Evolutionary conservation across 2,329 filamentous ascomycete species (phyloP).

Genomic region (Chaetothyriales sp.): DNA sequence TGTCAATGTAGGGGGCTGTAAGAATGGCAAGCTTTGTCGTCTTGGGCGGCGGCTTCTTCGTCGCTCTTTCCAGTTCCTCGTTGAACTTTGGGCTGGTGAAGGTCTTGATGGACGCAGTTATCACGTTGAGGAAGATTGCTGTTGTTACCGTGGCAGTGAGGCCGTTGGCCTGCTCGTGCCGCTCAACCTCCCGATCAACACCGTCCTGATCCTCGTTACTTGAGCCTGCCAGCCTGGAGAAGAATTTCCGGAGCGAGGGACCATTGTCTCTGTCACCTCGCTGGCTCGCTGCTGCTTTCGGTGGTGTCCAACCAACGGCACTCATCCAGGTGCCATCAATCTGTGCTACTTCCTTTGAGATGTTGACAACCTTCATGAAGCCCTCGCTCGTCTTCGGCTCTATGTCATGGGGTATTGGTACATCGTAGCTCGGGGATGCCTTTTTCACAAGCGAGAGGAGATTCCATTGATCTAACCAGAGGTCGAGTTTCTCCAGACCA

Average conservation of each 20-base stretch:
- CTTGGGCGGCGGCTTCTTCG: constrained; percentile 91
- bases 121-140: constrained; percentile 77
- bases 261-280: constrained; percentile 28
- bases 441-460: constrained; percentile 71
- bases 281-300: constrained; percentile 26
- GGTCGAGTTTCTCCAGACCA: constrained; percentile 68
- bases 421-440: constrained; percentile 57
- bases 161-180: constrained; percentile 52
- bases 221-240: constrained; percentile 55
- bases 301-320: constrained; percentile 67
- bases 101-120: constrained; percentile 66
- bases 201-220: constrained; percentile 34
- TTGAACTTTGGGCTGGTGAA: constrained; percentile 58
- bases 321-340: constrained; percentile 86
- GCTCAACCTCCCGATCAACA: constrained; percentile 28
- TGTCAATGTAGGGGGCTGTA: constrained; percentile 69
- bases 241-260: constrained; percentile 61
- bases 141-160: constrained; percentile 47
- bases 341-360: constrained; percentile 75
- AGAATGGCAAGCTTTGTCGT: constrained; percentile 71
- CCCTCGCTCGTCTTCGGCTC: constrained; percentile 72
- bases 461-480: constrained; percentile 79
- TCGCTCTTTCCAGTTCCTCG: constrained; percentile 79
- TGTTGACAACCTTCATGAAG: constrained; percentile 69
- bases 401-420: constrained; percentile 62